Base-by-base conservation (phyloP, 2,329 filamentous ascomycete genomes). In the Cytospora paraplurivora region DNA sequence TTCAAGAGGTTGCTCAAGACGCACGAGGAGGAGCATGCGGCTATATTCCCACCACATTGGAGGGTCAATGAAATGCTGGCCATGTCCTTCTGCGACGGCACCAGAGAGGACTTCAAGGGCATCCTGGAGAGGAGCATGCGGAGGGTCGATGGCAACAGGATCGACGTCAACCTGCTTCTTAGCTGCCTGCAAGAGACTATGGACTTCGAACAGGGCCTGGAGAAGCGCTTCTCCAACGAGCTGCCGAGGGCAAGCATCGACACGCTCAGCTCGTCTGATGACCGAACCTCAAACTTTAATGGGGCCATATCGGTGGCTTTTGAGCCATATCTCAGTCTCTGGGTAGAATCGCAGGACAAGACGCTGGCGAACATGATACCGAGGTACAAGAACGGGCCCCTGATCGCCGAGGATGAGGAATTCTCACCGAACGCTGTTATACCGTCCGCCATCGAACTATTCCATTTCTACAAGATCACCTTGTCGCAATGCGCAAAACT, bases 251-350 rank as follows among this genome's bases (percentile, higher is more conserved):
- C 88, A 17, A 98, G 94, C 50, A 93, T 96, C 62, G 95, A 99
- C 74, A 98, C 94, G 0, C 85, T 96, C 35, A 89, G 87, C 66
- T 96, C 92, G 1, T 81, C 85, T 10, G 91, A 93, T 65, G 91
- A 93, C 59, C 88, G 88, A 69, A 80, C 87, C 0, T 88, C 91
- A 21, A 88, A 86, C 62, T 97, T 97, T 74, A 90, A 91, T 62
- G 92, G 96, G 62, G 89, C 92, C 4, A 97, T 99, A 66, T 98
- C 95, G 0, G 92, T 96, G 67, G 95, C 95, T 0, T 99, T 99
- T 72, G 95, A 98, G 76, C 95, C 95, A 1, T 99, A 98, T 75
- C 83, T 99, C 68, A 97, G 92, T 73, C 80, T 99, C 4, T 99
- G 95, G 95, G 93, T 99, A 1, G 94, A 98, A 65, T 94, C 92